phyloP scores from a whole-genome alignment of 345 rosid genomes.

The Pistacia vera region DNA sequence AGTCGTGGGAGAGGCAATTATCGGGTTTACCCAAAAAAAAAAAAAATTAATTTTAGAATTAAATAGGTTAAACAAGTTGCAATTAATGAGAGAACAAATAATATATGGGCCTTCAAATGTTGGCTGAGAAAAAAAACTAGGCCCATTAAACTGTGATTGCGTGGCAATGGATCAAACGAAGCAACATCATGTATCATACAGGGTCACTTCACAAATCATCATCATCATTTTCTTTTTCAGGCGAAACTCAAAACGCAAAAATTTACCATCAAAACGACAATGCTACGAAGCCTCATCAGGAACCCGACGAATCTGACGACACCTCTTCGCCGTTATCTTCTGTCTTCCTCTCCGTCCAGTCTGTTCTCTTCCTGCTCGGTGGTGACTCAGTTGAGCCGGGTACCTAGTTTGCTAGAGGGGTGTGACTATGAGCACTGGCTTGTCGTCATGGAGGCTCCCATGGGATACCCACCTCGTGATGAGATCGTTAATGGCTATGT shows the following conservation, averaged over 20 bases:
- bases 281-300: slow-evolving; percentile 20
- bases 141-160: too few relatives aligned
- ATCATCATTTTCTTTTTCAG: too few relatives aligned
- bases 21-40: too few relatives aligned
- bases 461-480: slow-evolving; percentile 45
- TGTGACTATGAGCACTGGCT: slow-evolving; percentile 56
- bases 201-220: too few relatives aligned
- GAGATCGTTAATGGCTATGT: slow-evolving; percentile 39
- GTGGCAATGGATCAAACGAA: too few relatives aligned
- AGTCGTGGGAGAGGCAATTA: too few relatives aligned
- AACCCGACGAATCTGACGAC: slow-evolving; percentile 27
- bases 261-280: neutral
- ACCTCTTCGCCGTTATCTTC: slow-evolving; percentile 1
- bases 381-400: slow-evolving; percentile 26
- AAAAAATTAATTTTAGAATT: too few relatives aligned
- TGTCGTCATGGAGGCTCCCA: slow-evolving; percentile 40
- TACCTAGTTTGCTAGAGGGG: slow-evolving; percentile 39
- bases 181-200: neutral
- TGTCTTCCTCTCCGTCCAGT: neutral
- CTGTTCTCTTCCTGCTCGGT: slow-evolving; percentile 24
- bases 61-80: too few relatives aligned
- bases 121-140: too few relatives aligned
- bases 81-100: too few relatives aligned
- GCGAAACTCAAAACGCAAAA: neutral
- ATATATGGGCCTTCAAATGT: too few relatives aligned